These are phyloP conservation scores for Hymenoscyphus fraxineus DNA, from an alignment of 2,329 filamentous ascomycete species.

Conservation along the genomic window DNA sequence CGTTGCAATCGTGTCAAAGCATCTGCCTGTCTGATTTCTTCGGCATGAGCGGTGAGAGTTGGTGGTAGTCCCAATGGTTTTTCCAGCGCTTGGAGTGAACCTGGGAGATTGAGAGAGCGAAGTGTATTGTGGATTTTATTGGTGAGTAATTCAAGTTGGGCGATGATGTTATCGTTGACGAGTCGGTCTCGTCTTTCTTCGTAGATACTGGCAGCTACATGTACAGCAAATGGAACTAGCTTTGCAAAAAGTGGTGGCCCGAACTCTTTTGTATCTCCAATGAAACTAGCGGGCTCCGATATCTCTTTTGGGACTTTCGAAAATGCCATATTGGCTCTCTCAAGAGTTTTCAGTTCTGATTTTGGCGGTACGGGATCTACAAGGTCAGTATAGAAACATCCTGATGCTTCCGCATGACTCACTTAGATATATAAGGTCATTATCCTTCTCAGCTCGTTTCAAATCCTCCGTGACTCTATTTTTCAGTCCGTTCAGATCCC, in stretches of 20 bases:
- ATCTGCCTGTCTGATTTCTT: conserved; percentile 89
- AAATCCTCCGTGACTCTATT: conserved; percentile 79
- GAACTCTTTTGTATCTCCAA: conserved; percentile 77
- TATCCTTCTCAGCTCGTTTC: conserved; percentile 91
- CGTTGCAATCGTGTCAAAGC: conserved; percentile 72
- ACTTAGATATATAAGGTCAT: conserved; percentile 90
- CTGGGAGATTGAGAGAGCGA: conserved; percentile 80
- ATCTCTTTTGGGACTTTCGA: conserved; percentile 78
- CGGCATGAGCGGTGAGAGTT: conserved; percentile 80
- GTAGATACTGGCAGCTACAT: conserved; percentile 92
- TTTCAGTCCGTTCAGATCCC: conserved; percentile 80
- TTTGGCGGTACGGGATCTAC: conserved; percentile 77
- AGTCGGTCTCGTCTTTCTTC: conserved; percentile 86
- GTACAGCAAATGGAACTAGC: conserved; percentile 91
- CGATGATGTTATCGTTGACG: conserved; percentile 82
- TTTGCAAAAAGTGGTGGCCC: conserved; percentile 84
- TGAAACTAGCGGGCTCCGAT: conserved; percentile 70
- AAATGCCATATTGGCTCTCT: conserved; percentile 84
- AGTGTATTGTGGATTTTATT: conserved; percentile 75
- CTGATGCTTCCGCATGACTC: conserved; percentile 31
- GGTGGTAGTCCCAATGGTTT: conserved; percentile 89
- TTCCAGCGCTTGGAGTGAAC: conserved; percentile 88
- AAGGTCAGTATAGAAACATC: conserved; percentile 32
- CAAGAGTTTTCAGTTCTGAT: conserved; percentile 78
- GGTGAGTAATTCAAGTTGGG: conserved; percentile 77